Percentiles rank a stretch among this genome's conserved stretches.
Evolutionary conservation across 2,329 filamentous ascomycete species (phyloP).

Genomic region (Sarocladium strictum): DNA sequence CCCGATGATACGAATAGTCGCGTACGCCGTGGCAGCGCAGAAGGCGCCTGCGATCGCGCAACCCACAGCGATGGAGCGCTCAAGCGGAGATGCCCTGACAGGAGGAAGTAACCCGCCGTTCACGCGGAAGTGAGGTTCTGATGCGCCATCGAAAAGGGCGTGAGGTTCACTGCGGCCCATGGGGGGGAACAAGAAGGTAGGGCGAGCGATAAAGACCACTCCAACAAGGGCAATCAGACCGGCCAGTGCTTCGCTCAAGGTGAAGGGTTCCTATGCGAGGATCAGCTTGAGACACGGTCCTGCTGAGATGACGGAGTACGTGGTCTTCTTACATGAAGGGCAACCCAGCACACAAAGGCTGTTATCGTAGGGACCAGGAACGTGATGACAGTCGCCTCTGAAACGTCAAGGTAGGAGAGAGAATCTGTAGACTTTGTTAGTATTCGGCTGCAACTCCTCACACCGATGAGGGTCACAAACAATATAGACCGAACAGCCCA

Average conservation of each 20-base stretch:
- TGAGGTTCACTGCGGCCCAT: conserved; percentile 11
- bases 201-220: conserved; percentile 70
- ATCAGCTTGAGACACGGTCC: background rate
- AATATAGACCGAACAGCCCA: conserved; percentile 57
- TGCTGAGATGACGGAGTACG: background rate
- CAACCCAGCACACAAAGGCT: conserved; percentile 58
- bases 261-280: conserved; percentile 59
- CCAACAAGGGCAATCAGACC: conserved; percentile 64
- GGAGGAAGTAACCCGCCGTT: conserved; percentile 20
- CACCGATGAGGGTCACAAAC: conserved; percentile 24
- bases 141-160: background rate
- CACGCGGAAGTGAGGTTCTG: background rate
- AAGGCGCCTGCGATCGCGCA: conserved; percentile 65
- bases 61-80: conserved; percentile 59
- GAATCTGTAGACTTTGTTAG: conserved; percentile 21
- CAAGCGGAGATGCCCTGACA: conserved; percentile 41
- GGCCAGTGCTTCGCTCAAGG: conserved; percentile 61
- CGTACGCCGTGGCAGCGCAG: conserved; percentile 63
- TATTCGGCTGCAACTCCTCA: no score
- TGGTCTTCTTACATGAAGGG: conserved; percentile 15
- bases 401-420: conserved; percentile 63
- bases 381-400: conserved; percentile 74
- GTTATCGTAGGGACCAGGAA: conserved; percentile 71
- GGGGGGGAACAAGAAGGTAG: conserved; percentile 47
- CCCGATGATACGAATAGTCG: conserved; percentile 69